Conservation (phyloP, 345 rosid genomes). For the Salix arbutifolia region DNA sequence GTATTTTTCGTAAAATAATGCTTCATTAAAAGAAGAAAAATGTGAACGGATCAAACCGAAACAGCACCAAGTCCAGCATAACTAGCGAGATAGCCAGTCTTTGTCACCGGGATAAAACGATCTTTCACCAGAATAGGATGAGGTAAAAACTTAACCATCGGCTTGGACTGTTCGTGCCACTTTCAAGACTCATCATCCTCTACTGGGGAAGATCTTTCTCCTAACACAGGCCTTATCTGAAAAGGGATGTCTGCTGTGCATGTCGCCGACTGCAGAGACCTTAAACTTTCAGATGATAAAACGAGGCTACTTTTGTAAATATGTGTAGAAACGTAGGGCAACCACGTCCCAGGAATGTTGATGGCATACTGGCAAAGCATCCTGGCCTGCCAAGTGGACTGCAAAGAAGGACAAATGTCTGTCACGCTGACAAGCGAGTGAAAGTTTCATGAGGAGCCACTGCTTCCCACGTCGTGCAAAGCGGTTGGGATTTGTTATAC, state of each 20-base stretch:
- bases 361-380: conserved; percentile 2
- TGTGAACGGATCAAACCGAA: too few relatives aligned
- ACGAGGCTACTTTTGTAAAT: background rate
- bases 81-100: too few relatives aligned
- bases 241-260: background rate
- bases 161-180: too few relatives aligned
- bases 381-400: conserved; percentile 18
- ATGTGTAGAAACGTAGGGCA: background rate
- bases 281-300: background rate
- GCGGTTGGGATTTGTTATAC: background rate
- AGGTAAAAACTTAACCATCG: background rate
- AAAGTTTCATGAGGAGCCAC: background rate
- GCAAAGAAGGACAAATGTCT: conserved; percentile 15
- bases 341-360: background rate
- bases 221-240: background rate
- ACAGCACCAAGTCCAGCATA: too few relatives aligned
- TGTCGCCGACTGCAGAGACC: background rate
- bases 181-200: background rate
- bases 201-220: background rate
- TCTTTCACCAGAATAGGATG: too few relatives aligned
- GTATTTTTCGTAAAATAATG: background rate
- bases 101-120: too few relatives aligned
- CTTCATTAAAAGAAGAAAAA: background rate
- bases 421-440: background rate
- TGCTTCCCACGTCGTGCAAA: background rate